Percentiles rank a stretch among this genome's conserved stretches.
Conservation (phyloP, 306 rosid genomes). For the Hippophae tibetana region DNA sequence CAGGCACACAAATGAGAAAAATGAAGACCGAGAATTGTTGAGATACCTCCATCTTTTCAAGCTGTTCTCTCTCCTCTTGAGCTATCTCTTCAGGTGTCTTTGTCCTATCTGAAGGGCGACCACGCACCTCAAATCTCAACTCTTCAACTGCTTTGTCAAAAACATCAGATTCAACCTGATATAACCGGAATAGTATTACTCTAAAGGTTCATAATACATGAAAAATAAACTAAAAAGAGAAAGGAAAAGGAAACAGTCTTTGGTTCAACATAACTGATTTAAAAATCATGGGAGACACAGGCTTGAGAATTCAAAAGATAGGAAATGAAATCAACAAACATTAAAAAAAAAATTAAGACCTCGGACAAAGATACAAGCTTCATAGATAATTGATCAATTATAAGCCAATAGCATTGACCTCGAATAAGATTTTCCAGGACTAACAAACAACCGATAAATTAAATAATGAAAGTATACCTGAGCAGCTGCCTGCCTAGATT, state of each 20-base stretch:
- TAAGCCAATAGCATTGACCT: neutral
- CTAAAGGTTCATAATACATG: neutral
- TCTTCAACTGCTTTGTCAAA: conserved; percentile 65
- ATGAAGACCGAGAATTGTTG: neutral
- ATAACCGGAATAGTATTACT: conserved; percentile 13
- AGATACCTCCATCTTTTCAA: conserved; percentile 70
- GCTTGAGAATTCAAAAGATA: neutral
- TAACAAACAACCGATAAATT: neutral
- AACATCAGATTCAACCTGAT: conserved; percentile 68
- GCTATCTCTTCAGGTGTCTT: conserved; percentile 90
- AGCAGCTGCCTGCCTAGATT: conserved; percentile 33
- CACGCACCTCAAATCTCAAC: conserved; percentile 75
- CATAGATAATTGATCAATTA: neutral
- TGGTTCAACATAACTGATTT: neutral
- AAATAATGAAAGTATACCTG: conserved; percentile 37
- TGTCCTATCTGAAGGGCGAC: conserved; percentile 83
- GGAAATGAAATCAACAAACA: neutral
- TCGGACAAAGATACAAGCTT: neutral
- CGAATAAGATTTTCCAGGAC: neutral
- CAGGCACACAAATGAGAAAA: neutral
- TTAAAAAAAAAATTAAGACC: neutral
- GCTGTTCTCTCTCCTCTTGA: conserved; percentile 76
- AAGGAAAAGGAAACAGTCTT: neutral
- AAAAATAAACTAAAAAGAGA: neutral
- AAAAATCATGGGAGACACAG: neutral